Evolutionary conservation across 306 rosid species (phyloP).

Genomic region (Castanea crenata): DNA sequence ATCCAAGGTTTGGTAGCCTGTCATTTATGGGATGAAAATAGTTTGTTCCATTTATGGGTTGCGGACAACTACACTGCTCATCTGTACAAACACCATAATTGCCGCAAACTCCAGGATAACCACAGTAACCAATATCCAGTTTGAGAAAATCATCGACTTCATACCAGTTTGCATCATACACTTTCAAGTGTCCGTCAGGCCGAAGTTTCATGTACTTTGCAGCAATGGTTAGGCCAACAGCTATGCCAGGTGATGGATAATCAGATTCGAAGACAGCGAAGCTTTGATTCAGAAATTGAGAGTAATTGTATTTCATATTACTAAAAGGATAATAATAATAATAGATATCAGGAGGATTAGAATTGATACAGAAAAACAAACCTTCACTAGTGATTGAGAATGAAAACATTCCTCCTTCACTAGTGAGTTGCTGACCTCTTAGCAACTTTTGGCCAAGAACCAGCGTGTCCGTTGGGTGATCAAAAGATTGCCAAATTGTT

Average conservation of each 20-base stretch:
- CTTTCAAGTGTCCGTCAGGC: neutral
- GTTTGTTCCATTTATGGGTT: neutral
- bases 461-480: neutral
- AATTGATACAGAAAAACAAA: neutral
- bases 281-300: neutral
- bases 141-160: neutral
- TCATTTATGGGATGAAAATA: neutral
- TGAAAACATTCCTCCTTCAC: neutral
- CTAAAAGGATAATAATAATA: neutral
- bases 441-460: neutral
- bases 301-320: neutral
- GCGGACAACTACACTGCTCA: neutral
- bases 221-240: no score
- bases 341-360: neutral
- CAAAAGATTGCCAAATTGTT: slow-evolving; percentile 17
- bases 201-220: neutral
- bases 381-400: neutral
- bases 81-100: neutral
- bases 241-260: no score
- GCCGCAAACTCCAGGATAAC: neutral
- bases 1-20: neutral
- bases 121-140: neutral
- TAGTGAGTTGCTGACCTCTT: neutral
- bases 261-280: no score
- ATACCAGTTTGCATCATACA: neutral